These are phyloP conservation scores for Purpureocillium lavendulum DNA, from an alignment of 2,329 filamentous ascomycete genomes.

Conservation along the genomic window DNA sequence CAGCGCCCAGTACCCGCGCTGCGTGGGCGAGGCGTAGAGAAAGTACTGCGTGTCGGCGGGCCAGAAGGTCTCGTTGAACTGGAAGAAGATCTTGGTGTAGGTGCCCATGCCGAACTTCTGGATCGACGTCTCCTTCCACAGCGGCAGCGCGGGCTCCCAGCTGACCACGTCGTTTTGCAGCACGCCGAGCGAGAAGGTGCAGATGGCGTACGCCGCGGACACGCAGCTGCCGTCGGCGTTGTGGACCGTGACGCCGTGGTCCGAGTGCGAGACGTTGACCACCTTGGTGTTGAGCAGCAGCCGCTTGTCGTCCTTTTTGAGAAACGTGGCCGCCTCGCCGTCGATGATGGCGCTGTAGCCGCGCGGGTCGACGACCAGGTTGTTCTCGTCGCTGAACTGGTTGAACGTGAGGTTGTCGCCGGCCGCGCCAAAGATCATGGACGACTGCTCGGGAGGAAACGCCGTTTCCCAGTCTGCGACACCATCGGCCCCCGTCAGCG, in stretches of 20 bases:
- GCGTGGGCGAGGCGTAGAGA: constrained; percentile 32
- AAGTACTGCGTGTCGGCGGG: constrained; percentile 32
- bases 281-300: constrained; percentile 51
- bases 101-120: constrained; percentile 60
- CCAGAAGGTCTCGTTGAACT: constrained; percentile 63
- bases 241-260: constrained; percentile 42
- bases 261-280: constrained; percentile 42
- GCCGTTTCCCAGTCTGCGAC: constrained; percentile 46
- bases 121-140: constrained; percentile 57
- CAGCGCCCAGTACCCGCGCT: constrained; percentile 41
- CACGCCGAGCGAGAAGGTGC: constrained; percentile 61
- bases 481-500: background rate
- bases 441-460: constrained; percentile 45
- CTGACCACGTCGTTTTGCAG: constrained; percentile 51
- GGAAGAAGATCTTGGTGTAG: constrained; percentile 66
- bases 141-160: constrained; percentile 51
- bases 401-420: constrained; percentile 54
- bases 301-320: constrained; percentile 44
- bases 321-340: constrained; percentile 48
- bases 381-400: constrained; percentile 53
- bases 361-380: constrained; percentile 51
- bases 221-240: constrained; percentile 48
- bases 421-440: constrained; percentile 45
- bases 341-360: constrained; percentile 53
- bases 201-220: constrained; percentile 52